Evolutionary conservation across 2,329 filamentous ascomycete genomes (phyloP).

Genomic region (Alternaria gaisen): DNA sequence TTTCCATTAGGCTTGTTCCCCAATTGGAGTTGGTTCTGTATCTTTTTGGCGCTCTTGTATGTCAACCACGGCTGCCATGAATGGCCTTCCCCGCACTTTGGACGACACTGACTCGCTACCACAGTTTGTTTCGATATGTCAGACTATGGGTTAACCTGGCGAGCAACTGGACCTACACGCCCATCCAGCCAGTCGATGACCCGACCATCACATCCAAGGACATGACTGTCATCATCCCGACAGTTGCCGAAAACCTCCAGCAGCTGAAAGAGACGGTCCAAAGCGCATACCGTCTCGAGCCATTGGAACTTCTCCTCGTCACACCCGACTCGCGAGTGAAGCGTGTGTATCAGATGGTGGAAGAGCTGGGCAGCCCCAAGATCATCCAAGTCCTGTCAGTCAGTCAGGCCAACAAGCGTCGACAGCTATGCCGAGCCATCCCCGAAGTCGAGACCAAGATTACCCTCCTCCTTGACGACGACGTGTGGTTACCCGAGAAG

Average conservation of each 20-base stretch:
- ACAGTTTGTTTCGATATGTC: conserved; percentile 85
- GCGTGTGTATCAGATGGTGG: conserved; percentile 69
- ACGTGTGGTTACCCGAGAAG: conserved; percentile 89
- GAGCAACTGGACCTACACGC: conserved; percentile 81
- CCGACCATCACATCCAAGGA: conserved; percentile 82
- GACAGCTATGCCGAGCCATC: conserved; percentile 91
- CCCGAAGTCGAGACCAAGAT: conserved; percentile 84
- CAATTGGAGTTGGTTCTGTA: conserved; percentile 53
- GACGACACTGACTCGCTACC: conserved; percentile 34
- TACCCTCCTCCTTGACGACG: conserved; percentile 93
- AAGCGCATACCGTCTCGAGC: conserved; percentile 76
- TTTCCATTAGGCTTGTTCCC: conserved; percentile 48
- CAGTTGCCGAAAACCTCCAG: conserved; percentile 85
- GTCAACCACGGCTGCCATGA: conserved; percentile 20
- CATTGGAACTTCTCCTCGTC: conserved; percentile 80
- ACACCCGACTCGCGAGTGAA: conserved; percentile 83
- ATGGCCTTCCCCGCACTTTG: conserved; percentile 14
- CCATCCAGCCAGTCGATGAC: conserved; percentile 81
- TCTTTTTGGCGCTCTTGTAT: conserved; percentile 49
- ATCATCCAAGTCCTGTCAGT: conserved; percentile 79
- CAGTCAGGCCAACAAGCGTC: conserved; percentile 90
- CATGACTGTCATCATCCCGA: conserved; percentile 93
- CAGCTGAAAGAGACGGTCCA: conserved; percentile 83
- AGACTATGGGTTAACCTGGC: conserved; percentile 85
- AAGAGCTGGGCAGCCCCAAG: conserved; percentile 55